phyloP scores from a whole-genome alignment of 805 yeast genomes.

The Blastobotrys parvus region DNA sequence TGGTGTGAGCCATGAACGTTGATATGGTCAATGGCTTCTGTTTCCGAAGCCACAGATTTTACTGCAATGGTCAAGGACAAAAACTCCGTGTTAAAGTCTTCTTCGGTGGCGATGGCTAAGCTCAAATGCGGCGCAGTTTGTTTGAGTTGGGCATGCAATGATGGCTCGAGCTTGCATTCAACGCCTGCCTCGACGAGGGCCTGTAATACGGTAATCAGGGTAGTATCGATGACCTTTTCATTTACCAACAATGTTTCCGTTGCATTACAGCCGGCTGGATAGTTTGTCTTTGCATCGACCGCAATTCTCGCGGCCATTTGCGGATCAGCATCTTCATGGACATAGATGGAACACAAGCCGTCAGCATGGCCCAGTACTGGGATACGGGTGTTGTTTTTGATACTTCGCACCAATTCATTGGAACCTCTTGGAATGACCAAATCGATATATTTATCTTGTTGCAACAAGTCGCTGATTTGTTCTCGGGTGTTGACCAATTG shows the following conservation, averaged over 20 bases:
- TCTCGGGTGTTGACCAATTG: conserved; percentile 85
- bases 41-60: conserved; percentile 46
- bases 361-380: conserved; percentile 99
- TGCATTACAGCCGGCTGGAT: conserved; percentile 99
- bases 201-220: conserved; percentile 20
- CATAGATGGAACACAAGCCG: conserved; percentile 86
- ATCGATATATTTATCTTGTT: conserved; percentile 85
- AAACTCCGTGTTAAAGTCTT: conserved; percentile 77
- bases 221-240: conserved; percentile 31
- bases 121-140: neutral
- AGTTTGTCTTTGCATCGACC: conserved; percentile 87
- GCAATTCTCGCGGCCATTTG: conserved; percentile 67
- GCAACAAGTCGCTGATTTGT: conserved; percentile 75
- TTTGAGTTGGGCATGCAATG: conserved; percentile 29
- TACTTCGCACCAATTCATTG: conserved; percentile 77
- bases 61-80: conserved; percentile 78
- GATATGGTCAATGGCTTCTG: conserved; percentile 77
- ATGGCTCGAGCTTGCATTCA: conserved; percentile 56
- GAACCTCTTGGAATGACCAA: conserved; percentile 98
- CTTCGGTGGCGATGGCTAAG: conserved; percentile 37
- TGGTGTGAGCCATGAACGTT: conserved; percentile 92
- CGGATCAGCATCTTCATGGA: conserved; percentile 70
- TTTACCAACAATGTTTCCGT: conserved; percentile 77
- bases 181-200: conserved; percentile 58
- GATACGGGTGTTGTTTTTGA: conserved; percentile 81